phyloP scores from a whole-genome alignment of 176 grass and related monocot species.

The Neostapfia colusana region DNA sequence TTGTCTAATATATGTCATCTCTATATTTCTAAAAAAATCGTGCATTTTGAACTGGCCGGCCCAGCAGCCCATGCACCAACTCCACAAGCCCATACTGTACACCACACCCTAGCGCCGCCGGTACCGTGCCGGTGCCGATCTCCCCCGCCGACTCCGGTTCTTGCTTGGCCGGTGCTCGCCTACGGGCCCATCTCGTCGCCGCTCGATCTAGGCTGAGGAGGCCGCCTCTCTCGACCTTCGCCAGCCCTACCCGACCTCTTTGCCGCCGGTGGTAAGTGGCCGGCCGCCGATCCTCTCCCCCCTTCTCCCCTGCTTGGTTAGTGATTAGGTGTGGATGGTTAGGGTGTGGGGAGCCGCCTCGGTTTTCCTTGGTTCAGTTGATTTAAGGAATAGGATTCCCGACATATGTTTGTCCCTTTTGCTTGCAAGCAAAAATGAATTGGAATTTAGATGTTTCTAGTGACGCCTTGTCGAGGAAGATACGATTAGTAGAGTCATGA shows the following conservation, averaged over 20 bases:
- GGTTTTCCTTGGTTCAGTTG: background rate
- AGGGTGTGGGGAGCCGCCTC: background rate
- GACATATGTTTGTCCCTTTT: background rate
- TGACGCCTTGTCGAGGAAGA: background rate
- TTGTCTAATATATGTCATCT: no score
- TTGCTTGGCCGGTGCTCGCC: background rate
- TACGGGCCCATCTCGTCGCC: background rate
- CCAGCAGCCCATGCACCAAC: background rate
- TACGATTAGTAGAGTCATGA: background rate
- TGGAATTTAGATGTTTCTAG: background rate
- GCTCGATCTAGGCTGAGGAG: background rate
- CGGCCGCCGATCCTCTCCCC: background rate
- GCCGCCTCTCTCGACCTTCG: background rate
- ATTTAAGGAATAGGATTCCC: background rate
- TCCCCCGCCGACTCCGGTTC: background rate
- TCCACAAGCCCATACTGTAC: background rate
- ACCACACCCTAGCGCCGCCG: background rate
- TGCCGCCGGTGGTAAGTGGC: background rate
- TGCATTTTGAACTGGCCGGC: background rate
- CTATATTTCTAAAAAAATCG: no score
- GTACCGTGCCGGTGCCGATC: background rate
- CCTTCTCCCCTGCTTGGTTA: background rate
- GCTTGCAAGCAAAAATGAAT: background rate
- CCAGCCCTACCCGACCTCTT: background rate
- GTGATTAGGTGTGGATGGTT: background rate